Percentiles rank a stretch among this genome's conserved stretches.
phyloP scores from a whole-genome alignment of 257 asterid species.

The Solanum medicagineum region DNA sequence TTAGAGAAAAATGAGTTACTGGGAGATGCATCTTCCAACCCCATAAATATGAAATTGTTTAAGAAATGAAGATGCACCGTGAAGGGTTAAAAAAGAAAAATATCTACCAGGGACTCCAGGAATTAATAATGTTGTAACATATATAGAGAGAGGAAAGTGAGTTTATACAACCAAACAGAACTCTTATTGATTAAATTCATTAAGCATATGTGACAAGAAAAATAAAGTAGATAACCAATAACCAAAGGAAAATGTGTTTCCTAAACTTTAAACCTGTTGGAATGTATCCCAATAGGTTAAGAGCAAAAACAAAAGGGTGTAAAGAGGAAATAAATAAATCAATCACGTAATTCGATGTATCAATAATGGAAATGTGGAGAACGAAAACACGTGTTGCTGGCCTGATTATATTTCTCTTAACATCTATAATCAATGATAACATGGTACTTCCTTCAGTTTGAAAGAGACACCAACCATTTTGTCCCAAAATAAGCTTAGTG shows the following conservation, averaged over 20 bases:
- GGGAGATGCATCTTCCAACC: not conserved
- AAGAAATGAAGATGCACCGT: not conserved
- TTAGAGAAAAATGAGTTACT: not conserved
- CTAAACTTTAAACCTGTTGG: not conserved
- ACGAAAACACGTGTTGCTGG: not conserved
- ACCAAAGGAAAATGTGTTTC: not conserved
- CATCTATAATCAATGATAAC: not conserved
- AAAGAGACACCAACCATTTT: not conserved
- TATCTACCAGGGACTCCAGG: not conserved
- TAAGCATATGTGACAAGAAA: not conserved
- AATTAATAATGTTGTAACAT: not conserved
- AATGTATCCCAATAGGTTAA: not conserved
- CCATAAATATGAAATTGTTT: not conserved
- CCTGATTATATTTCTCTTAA: not conserved
- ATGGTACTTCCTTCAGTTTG: not conserved
- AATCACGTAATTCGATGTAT: not conserved
- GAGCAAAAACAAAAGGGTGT: not conserved
- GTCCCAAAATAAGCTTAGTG: not conserved
- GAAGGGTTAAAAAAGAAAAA: not conserved
- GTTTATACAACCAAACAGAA: not conserved
- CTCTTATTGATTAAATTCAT: not conserved
- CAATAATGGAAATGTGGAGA: not conserved
- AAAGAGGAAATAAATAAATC: not conserved
- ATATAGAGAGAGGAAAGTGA: not conserved
- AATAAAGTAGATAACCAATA: not conserved